Percentiles rank a stretch among this genome's conserved stretches.
Evolutionary conservation across 78 protist genomes (phyloP).

Genomic region (Dictyostelium brefeldianum): DNA sequence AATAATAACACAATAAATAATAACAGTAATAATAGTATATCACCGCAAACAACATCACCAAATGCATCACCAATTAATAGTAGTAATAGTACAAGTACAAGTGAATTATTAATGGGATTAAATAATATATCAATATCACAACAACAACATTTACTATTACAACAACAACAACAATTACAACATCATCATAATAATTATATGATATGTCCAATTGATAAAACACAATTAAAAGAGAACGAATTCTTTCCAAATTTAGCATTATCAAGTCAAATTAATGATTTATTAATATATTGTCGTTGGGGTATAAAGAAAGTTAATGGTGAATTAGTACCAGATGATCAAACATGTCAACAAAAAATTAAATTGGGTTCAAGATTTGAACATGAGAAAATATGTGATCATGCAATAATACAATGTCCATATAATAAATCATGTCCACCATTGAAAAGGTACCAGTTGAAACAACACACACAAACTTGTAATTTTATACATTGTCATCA

Average conservation of each 20-base stretch:
- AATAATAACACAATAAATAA: not conserved
- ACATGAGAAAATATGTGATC: conserved; percentile 63
- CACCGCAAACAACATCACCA: not conserved
- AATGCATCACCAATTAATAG: not conserved
- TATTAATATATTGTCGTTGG: conserved; percentile 45
- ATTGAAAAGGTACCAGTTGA: conserved; percentile 50
- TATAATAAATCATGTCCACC: conserved; percentile 68
- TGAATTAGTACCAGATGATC: conserved; percentile 50
- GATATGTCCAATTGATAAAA: conserved; percentile 74
- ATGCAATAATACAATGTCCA: conserved; percentile 71
- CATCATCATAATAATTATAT: not conserved
- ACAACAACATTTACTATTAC: not conserved
- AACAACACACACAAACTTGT: conserved; percentile 59
- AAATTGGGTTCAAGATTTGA: conserved; percentile 20
- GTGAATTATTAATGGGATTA: not conserved
- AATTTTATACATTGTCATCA: conserved; percentile 71
- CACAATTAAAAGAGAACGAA: conserved; percentile 38
- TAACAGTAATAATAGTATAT: not conserved
- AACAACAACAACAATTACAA: not conserved
- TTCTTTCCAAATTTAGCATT: conserved; percentile 79
- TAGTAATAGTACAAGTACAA: conserved; percentile 7
- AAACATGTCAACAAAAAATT: conserved; percentile 36
- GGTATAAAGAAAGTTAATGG: conserved; percentile 60
- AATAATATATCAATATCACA: not conserved
- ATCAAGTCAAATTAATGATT: conserved; percentile 61